Evolutionary conservation across 768 basidiomycete species (phyloP), one percentile per base, ranked within the genome.

Genomic region (Cyathus striatus): DNA sequence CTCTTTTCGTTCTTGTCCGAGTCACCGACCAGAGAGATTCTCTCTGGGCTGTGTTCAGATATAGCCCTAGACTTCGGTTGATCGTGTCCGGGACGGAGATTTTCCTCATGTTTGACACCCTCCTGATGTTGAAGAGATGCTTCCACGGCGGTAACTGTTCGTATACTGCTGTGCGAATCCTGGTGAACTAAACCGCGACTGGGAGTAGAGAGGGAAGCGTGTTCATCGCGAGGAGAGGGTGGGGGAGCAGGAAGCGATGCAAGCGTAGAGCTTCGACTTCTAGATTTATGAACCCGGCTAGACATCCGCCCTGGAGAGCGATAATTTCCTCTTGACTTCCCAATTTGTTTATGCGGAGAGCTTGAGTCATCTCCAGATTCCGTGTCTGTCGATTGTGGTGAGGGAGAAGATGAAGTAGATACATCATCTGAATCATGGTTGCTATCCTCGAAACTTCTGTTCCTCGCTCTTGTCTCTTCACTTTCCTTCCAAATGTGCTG

Each of bases 231-330:
- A n/a, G n/a, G 60, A 26, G 52, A 52, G n/a, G 40, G 41, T 7
- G 49, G 44, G 18, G 71, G 61, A 2, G 73, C 79, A 21, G 75
- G 67, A 6, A 82, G 61, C 16, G 76, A 78, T 4, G 77, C 84
- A n/a, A 83, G 66, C 3, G 83, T 86, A 20, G 82, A 83, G 49
- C 80, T 83, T 21, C 79, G 69, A 47, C 81, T 83, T 24, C 82
- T 70, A 2, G 65, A 64, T 54, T 71, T 70, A n/a, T n/a, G n/a
- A 40, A 57, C 52, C 14, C 56, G 59, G 20, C 49, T 51, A 10
- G 62, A 62, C 18, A 51, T 59, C 47, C 61, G 63, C 39, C 68
- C 59, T 16, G 58, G 51, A 23, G 55, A 45, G 17, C 59, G 51
- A n/a, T n/a, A n/a, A 6, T 48, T 63, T 38, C 64, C 58, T 38